Evolutionary conservation across 108 stramenopile genomes (phyloP).

Genomic region (Conticribra guillardii): DNA sequence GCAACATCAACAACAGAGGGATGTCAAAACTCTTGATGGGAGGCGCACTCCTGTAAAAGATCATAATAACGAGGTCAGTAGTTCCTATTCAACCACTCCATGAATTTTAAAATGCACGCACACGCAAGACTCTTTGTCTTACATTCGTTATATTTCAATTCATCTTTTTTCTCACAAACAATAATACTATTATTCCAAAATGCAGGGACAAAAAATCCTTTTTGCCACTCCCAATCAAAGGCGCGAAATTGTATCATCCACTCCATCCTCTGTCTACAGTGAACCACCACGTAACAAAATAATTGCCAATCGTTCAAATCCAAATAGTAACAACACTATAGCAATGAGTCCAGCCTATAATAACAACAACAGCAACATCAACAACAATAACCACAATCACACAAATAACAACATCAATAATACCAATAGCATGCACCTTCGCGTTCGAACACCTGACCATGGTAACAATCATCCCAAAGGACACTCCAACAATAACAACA

Average conservation of each 20-base stretch:
- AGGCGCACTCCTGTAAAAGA: constrained; percentile 45
- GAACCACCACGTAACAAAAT: constrained; percentile 14
- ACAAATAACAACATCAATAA: neutral
- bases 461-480: constrained; percentile 8
- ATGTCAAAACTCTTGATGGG: constrained; percentile 23
- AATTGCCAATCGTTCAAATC: constrained; percentile 1
- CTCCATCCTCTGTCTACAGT: constrained; percentile 31
- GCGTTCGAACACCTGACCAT: constrained; percentile 24
- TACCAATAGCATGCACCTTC: neutral
- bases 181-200: neutral
- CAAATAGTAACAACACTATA: neutral
- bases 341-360: constrained; percentile 1
- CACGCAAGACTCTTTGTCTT: neutral
- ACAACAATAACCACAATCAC: too few relatives aligned
- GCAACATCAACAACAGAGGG: constrained; percentile 9
- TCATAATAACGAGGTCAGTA: constrained; percentile 29
- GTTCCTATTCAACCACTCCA: neutral
- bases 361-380: too few relatives aligned
- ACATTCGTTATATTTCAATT: neutral
- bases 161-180: neutral
- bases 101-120: neutral
- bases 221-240: constrained; percentile 27
- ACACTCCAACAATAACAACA: neutral
- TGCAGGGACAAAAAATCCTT: constrained; percentile 28
- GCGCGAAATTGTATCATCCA: constrained; percentile 27